Base-by-base conservation (phyloP, 2,329 filamentous ascomycete species). In the Xylariaceae sp. region DNA sequence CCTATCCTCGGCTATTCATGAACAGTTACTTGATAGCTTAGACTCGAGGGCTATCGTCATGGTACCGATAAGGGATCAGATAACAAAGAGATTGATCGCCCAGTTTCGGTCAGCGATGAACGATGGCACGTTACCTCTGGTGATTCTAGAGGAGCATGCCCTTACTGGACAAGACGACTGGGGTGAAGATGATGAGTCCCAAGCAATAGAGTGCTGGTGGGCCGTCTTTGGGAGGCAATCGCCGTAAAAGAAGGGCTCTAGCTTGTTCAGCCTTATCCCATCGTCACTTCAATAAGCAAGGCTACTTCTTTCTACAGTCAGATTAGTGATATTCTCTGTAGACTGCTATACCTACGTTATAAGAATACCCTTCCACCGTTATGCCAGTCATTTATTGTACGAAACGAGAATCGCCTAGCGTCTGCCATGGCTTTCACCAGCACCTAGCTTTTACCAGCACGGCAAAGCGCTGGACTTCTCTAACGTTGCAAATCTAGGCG, bases 1-100 rank as follows among this genome's bases (percentile, higher is more conserved):
- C 67, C 82, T 98, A 19, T 86, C 87, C 0, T 79, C 86, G 12
- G 87, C 90, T 12, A 87, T 98, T 40, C 75, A 80, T 8, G 76
- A 82, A 34, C 91, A 92, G 75, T 79, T 97, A 9, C 81, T 81
- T 7, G 74, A 78, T 12, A 79, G 78, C 3, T 53, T 72, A 0
- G 76, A 82, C 24, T 84, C 91, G 2, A 82, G 89, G 31, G 88
- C 89, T 1, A 79, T 97, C 9, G 78, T 95, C 40, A 94, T 96
- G 76, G 85, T 96, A 39, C 94, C 94, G 0, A 79, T 92, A 51
- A 82, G 95, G 33, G 89, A 93, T 60, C 80, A 82, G 7, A 89
- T 87, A 60, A 85, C 85, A 1, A 76, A 81, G 34, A 74, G 74
- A 6, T 86, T 96, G 58, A 79, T 88, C 9, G 73, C 79, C 4